A percentile compares a stretch with the other conserved stretches of the same genome.
Evolutionary conservation across 2,329 filamentous ascomycete genomes (phyloP).

Genomic region (Alternaria novae-zelandiae): DNA sequence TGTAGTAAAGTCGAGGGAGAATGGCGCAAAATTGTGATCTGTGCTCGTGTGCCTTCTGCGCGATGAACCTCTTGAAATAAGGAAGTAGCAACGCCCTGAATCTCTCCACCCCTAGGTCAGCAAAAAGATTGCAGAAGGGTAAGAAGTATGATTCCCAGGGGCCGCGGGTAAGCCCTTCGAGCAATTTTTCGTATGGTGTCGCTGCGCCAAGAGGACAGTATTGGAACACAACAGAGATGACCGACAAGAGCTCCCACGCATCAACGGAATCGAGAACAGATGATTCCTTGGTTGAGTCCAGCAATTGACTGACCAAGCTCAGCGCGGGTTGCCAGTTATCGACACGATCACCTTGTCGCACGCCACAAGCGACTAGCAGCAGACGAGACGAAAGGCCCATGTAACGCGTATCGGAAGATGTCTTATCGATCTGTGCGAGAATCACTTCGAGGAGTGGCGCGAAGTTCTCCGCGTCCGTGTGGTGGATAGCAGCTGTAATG

Average conservation of each 20-base stretch:
- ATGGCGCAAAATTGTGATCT: constrained; percentile 37
- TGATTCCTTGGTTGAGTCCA: constrained; percentile 49
- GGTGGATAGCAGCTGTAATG: constrained; percentile 81
- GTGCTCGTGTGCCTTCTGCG: constrained; percentile 49
- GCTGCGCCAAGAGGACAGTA: constrained; percentile 80
- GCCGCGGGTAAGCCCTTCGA: constrained; percentile 70
- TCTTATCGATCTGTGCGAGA: constrained; percentile 34
- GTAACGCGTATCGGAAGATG: constrained; percentile 54
- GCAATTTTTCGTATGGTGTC: constrained; percentile 70
- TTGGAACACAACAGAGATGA: constrained; percentile 71
- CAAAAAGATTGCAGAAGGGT: constrained; percentile 82
- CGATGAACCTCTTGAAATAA: constrained; percentile 84
- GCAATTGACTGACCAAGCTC: constrained; percentile 44
- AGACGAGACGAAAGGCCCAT: constrained; percentile 52
- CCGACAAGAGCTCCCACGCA: constrained; percentile 50
- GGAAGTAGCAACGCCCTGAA: constrained; percentile 81
- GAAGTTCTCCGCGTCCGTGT: constrained; percentile 77
- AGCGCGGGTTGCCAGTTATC: constrained; percentile 73
- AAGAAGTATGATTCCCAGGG: constrained; percentile 77
- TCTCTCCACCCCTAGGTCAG: constrained; percentile 72
- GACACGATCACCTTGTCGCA: constrained; percentile 80
- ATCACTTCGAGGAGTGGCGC: constrained; percentile 69
- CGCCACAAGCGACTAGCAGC: constrained; percentile 73
- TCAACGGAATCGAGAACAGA: constrained; percentile 17
- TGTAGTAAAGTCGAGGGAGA: constrained; percentile 37